Conservation (phyloP, 2,329 filamentous ascomycete genomes). For the Aspergillus fijiensis region DNA sequence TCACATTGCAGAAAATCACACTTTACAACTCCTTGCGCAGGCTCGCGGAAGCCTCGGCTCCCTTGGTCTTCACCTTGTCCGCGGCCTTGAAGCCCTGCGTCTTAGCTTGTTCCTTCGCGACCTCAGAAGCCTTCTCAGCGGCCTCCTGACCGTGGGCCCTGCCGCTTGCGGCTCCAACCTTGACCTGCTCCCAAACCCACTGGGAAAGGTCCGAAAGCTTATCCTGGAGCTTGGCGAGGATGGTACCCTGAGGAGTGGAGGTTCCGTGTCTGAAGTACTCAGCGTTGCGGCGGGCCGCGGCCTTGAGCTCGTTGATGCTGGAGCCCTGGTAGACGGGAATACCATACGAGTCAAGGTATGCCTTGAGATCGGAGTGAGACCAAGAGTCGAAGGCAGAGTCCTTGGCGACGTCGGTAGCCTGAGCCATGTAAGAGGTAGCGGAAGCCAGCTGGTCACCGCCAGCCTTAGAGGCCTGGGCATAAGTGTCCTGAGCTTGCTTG, state of each 20-base stretch:
- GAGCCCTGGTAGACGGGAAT: constrained; percentile 67
- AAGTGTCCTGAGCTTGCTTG: constrained; percentile 52
- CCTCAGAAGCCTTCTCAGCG: constrained; percentile 36
- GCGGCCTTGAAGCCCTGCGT: constrained; percentile 44
- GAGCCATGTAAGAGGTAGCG: constrained; percentile 67
- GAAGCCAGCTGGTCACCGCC: constrained; percentile 56
- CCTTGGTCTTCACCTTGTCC: constrained; percentile 44
- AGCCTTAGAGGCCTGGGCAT: constrained; percentile 48
- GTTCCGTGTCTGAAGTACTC: constrained; percentile 78
- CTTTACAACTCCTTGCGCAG: constrained; percentile 34
- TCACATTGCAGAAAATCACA: not conserved
- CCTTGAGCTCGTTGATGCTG: constrained; percentile 67
- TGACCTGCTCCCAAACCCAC: constrained; percentile 52
- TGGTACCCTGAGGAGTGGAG: constrained; percentile 61
- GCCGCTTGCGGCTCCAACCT: constrained; percentile 49
- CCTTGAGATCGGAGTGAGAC: constrained; percentile 70
- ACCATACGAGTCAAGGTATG: constrained; percentile 77
- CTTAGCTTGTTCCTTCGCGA: constrained; percentile 22
- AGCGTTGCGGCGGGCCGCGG: constrained; percentile 68
- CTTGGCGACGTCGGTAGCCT: constrained; percentile 66
- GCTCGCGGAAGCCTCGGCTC: constrained; percentile 52
- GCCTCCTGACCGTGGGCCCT: constrained; percentile 50
- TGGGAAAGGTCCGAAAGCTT: constrained; percentile 54
- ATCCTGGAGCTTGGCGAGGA: constrained; percentile 62
- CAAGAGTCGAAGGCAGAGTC: constrained; percentile 68